Conservation (phyloP, 495 filamentous ascomycete species). For the Xylaria bambusicola region DNA sequence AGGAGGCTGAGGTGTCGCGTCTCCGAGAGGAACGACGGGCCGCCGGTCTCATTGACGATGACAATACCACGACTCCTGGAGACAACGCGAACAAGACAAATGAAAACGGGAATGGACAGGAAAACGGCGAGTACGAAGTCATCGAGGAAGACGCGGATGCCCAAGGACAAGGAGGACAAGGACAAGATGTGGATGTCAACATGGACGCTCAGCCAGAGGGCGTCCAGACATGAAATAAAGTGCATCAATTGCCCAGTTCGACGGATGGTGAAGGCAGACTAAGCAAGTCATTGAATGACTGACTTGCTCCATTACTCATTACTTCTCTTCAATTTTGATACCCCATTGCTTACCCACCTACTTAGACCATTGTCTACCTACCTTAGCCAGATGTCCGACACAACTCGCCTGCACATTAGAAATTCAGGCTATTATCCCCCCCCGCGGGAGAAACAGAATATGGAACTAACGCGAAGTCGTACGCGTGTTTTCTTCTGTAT, state of each 20-base stretch:
- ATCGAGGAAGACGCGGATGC: conserved; percentile 26
- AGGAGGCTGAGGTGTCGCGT: conserved; percentile 57
- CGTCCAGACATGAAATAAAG: neutral
- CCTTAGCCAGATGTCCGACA: neutral
- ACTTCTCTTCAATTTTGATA: conserved; percentile 5
- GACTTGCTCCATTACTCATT: neutral
- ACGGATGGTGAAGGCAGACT: neutral
- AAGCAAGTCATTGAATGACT: neutral
- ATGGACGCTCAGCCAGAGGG: conserved; percentile 6
- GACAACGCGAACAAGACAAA: conserved; percentile 32
- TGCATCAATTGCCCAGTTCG: neutral
- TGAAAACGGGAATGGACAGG: conserved; percentile 36
- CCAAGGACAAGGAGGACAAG: neutral
- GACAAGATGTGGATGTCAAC: neutral
- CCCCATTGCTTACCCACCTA: conserved; percentile 1
- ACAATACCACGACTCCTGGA: conserved; percentile 35
- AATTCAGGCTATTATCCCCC: too few relatives aligned
- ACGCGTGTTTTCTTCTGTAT: too few relatives aligned
- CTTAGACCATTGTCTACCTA: neutral
- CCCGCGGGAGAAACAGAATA: too few relatives aligned
- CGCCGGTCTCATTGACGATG: conserved; percentile 35
- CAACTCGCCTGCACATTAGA: too few relatives aligned
- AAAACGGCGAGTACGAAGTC: conserved; percentile 21
- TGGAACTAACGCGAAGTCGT: too few relatives aligned
- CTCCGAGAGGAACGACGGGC: conserved; percentile 42